Conservation (phyloP, 345 rosid genomes). For the Cardamine chenopodiifolia region DNA sequence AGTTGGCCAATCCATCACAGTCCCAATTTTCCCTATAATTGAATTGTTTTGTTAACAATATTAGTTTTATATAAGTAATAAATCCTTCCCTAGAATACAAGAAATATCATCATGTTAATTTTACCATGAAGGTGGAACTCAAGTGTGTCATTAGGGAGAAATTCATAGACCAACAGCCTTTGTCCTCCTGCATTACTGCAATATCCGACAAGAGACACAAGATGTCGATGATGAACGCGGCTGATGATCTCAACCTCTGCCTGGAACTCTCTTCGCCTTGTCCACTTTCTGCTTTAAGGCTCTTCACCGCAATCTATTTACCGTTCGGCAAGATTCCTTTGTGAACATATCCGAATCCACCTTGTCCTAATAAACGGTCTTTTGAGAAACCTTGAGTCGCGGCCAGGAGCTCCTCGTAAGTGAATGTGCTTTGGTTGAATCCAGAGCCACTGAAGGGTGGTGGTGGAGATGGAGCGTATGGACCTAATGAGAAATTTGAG, state of each 20-base stretch:
- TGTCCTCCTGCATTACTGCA: constrained; percentile 57
- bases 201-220: constrained; percentile 85
- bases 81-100: not conserved
- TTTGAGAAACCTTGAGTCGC: constrained; percentile 72
- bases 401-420: constrained; percentile 63
- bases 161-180: constrained; percentile 72
- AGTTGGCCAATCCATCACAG: too few species aligned
- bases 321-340: constrained; percentile 73
- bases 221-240: constrained; percentile 85
- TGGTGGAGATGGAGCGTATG: constrained; percentile 55
- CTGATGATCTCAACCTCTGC: constrained; percentile 93
- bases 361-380: constrained; percentile 69
- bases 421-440: constrained; percentile 61
- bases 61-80: not conserved
- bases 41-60: too few species aligned
- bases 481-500: constrained; percentile 56
- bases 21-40: too few species aligned
- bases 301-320: constrained; percentile 82
- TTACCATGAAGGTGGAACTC: constrained; percentile 79
- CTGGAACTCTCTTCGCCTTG: constrained; percentile 82
- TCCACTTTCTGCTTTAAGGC: constrained; percentile 73
- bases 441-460: constrained; percentile 63
- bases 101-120: not conserved
- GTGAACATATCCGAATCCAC: constrained; percentile 89
- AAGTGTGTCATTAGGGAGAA: constrained; percentile 68